A percentile compares a stretch with the other conserved stretches of the same genome.
These are phyloP conservation scores for Eucalyptus marginata DNA, from an alignment of 345 rosid genomes.

Conservation along the genomic window DNA sequence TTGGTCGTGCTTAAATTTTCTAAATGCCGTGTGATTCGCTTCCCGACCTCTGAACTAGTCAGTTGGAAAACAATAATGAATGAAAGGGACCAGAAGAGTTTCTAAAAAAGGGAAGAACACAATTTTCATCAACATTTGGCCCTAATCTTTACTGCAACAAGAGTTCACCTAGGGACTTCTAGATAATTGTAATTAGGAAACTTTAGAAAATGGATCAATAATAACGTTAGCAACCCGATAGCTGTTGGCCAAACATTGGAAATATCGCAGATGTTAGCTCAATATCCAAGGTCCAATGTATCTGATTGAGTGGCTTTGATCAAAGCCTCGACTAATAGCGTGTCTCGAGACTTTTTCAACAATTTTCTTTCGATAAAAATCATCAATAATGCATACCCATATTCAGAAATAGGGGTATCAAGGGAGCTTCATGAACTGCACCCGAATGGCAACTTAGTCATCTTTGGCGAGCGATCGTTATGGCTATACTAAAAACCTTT, in stretches of 20 bases:
- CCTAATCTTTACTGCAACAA: not conserved
- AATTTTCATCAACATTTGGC: not conserved
- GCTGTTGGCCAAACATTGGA: not conserved
- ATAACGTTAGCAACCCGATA: not conserved
- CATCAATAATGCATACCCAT: not conserved
- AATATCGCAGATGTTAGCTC: not conserved
- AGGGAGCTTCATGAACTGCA: not conserved
- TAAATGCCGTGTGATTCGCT: not conserved
- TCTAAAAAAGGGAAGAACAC: not conserved
- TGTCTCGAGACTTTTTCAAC: not conserved
- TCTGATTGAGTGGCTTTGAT: not conserved
- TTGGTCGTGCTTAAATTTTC: not conserved
- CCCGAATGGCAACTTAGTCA: not conserved
- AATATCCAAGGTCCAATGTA: not conserved
- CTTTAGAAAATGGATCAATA: not conserved
- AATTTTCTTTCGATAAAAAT: not conserved
- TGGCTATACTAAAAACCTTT: not conserved
- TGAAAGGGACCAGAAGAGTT: not conserved
- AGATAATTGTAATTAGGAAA: not conserved
- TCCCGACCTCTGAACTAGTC: not conserved
- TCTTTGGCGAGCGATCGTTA: not conserved
- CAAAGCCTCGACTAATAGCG: not conserved
- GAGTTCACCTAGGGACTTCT: not conserved
- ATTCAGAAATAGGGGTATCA: not conserved
- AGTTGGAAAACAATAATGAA: not conserved